phyloP scores from a whole-genome alignment of 768 basidiomycete species.

The Suillus subalutaceus region DNA sequence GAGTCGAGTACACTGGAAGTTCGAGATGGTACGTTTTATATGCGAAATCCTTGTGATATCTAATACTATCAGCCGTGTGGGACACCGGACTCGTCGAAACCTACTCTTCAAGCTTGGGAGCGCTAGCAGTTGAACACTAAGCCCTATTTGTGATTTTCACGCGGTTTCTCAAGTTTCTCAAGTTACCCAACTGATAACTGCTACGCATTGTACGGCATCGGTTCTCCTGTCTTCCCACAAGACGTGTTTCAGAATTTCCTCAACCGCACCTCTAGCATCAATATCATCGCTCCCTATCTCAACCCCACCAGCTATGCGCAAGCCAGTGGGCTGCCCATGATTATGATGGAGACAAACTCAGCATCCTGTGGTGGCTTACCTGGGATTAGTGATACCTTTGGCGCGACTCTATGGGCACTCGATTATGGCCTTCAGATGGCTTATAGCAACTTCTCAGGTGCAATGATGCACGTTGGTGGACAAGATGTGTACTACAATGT shows the following conservation, averaged over 20 bases:
- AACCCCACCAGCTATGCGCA: conserved; percentile 37
- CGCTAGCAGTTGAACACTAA: conserved; percentile 45
- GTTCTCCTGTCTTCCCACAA: conserved; percentile 36
- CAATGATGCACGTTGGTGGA: conserved; percentile 51
- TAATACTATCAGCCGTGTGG: conserved; percentile 24
- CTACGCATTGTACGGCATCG: conserved; percentile 25
- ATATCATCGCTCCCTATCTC: conserved; percentile 40
- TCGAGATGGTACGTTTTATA: no score
- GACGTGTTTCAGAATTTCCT: conserved; percentile 45
- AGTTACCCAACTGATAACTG: conserved; percentile 43
- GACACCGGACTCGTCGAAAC: conserved; percentile 32
- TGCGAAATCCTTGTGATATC: no score
- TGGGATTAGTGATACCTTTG: conserved; percentile 53
- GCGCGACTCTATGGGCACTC: conserved; percentile 51
- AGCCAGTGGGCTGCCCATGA: conserved; percentile 38
- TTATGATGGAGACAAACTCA: conserved; percentile 59
- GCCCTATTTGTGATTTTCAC: conserved; percentile 8
- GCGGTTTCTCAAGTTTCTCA: conserved; percentile 20
- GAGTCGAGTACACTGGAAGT: no score
- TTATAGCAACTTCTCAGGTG: conserved; percentile 47
- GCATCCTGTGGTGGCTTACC: conserved; percentile 59
- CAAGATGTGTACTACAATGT: conserved; percentile 57
- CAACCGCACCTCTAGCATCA: conserved; percentile 41
- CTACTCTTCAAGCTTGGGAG: conserved; percentile 35
- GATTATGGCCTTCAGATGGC: conserved; percentile 56